A percentile compares a stretch with the other conserved stretches of the same genome.
Conservation (phyloP, 306 rosid species). For the Fagus crenata region DNA sequence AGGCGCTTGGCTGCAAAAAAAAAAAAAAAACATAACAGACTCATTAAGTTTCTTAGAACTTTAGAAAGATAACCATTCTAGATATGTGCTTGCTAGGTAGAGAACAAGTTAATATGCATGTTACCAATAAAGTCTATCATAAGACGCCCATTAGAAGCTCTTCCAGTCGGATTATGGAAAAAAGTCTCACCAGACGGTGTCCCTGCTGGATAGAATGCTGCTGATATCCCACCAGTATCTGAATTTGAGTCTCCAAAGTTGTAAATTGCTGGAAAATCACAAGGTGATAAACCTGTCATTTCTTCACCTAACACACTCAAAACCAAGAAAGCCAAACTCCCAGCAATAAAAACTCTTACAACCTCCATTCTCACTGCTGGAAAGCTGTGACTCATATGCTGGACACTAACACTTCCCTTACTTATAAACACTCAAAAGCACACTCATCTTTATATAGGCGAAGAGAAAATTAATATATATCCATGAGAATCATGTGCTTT, state of each 20-base stretch:
- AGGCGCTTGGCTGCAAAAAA: slow-evolving; percentile 54
- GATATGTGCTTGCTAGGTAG: not conserved
- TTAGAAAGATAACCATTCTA: not conserved
- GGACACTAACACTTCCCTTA: not conserved
- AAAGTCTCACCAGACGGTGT: slow-evolving; percentile 60
- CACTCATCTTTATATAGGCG: not conserved
- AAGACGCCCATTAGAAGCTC: slow-evolving; percentile 72
- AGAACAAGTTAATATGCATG: not conserved
- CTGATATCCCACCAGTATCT: slow-evolving; percentile 64
- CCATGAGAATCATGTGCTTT: not conserved
- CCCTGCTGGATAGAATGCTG: slow-evolving; percentile 52
- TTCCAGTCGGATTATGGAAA: slow-evolving; percentile 56
- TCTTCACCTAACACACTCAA: slow-evolving; percentile 31
- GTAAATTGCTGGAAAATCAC: slow-evolving; percentile 61
- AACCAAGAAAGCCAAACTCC: slow-evolving; percentile 28
- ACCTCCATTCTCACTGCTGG: slow-evolving; percentile 28
- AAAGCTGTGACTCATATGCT: not conserved
- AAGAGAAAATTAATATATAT: not conserved
- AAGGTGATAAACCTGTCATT: slow-evolving; percentile 11
- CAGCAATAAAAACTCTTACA: not conserved
- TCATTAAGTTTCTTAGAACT: not conserved
- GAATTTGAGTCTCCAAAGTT: slow-evolving; percentile 79
- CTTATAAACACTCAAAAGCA: not conserved
- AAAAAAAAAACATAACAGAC: not conserved
- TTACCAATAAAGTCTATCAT: slow-evolving; percentile 68